Conservation (phyloP, 192 early-diverging fungal genomes). For the Geosiphon pyriformis region DNA sequence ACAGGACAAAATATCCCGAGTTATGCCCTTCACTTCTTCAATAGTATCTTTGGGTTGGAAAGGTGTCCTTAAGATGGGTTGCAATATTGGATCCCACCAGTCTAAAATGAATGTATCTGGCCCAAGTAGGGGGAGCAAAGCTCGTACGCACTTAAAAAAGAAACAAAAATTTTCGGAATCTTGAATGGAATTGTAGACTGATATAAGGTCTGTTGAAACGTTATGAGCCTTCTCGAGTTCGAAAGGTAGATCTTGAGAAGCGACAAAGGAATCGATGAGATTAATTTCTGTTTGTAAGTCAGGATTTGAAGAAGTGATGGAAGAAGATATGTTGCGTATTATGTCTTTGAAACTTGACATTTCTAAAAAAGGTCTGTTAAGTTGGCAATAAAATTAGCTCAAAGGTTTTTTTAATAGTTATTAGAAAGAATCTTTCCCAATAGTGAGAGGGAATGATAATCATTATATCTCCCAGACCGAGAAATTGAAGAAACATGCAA, state of each 20-base stretch:
- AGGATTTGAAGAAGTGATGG: constrained; percentile 3
- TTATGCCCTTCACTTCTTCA: constrained; percentile 11
- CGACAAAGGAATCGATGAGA: constrained; percentile 4
- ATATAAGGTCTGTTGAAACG: neutral
- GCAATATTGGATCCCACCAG: constrained; percentile 36
- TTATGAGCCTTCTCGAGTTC: constrained; percentile 7
- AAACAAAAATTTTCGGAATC: constrained; percentile 4
- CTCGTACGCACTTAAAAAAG: constrained; percentile 6
- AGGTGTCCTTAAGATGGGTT: constrained; percentile 27
- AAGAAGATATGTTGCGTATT: neutral
- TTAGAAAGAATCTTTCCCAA: no score
- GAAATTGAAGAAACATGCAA: no score
- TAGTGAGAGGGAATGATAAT: no score
- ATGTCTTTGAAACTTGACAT: constrained; percentile 8
- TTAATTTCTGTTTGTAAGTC: neutral
- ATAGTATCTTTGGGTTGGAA: constrained; percentile 14
- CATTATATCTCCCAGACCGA: no score
- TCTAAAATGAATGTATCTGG: constrained; percentile 32
- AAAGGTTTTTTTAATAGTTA: no score
- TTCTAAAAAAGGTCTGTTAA: no score
- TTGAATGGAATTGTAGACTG: constrained; percentile 1
- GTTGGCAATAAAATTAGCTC: no score
- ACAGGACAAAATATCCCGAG: constrained; percentile 2
- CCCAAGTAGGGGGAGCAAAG: constrained; percentile 32
- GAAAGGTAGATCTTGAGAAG: neutral